Base-by-base conservation (phyloP, 768 basidiomycete species). In the Termitomyces sp. region DNA sequence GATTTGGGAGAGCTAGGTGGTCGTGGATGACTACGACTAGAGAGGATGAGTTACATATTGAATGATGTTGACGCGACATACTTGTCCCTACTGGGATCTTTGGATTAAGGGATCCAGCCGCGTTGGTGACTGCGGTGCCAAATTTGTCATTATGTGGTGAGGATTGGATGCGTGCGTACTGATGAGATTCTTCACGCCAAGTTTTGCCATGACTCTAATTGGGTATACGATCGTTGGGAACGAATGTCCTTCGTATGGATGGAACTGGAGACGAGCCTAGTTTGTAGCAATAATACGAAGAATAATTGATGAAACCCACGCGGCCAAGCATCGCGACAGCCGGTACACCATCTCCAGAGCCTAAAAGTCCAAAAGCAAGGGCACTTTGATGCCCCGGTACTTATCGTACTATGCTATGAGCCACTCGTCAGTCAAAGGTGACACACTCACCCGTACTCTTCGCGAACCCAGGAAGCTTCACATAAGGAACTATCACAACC, bases 261-360 rank as follows among this genome's bases (percentile, higher is more conserved):
- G 92, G 64, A 93, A 89, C 90, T 92, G 13, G 16, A 26, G 53
- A 55, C 34, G 34, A 45, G 45, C 18, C 0, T 28, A 42, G 39
- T 50, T 20, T 45, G 18, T 45, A 31, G 12, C 22, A 29, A 22
- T n/a, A 6, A n/a, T 15, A 10, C 16, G 26, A 37, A 9, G 12
- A 29, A 6, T 12, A 10, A 28, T 18, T 22, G 26, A 24, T 46
- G 29, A n/a, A 24, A 70, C 83, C 54, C 64, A 91, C 90, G 68
- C 94, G 77, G 58, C 93, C 93, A 31, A 95, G 84, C 89, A 94
- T 94, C 10, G 87, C 90, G 3, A 95, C 90, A 12, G 90, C 92
- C 0, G 94, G 89, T 0, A 88, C 79, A n/a, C 82, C 81, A 52
- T 78, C 72, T 5, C 76, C 79, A 31, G 69, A 66, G 0, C 91